Conservation (phyloP, 2,329 filamentous ascomycete species). For the Beauveria varroae region DNA sequence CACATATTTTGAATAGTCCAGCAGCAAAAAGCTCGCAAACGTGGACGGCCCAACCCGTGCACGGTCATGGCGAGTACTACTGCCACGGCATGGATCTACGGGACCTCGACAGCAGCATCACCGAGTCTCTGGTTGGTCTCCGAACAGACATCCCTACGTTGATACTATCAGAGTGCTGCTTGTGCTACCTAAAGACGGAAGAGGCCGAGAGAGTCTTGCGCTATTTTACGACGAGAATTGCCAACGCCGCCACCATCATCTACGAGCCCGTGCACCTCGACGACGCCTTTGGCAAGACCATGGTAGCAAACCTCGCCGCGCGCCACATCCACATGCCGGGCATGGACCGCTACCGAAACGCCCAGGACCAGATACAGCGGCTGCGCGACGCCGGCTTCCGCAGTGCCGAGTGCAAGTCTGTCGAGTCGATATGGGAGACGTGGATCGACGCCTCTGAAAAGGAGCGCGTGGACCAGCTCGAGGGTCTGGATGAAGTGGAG, state of each 20-base stretch:
- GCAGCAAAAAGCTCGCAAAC: constrained; percentile 23
- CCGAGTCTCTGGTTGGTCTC: constrained; percentile 31
- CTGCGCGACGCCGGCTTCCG: constrained; percentile 60
- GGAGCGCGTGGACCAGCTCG: constrained; percentile 67
- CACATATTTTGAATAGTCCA: constrained; percentile 30
- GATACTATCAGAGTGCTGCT: constrained; percentile 88
- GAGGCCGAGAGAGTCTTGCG: constrained; percentile 57
- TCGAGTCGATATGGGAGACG: constrained; percentile 59
- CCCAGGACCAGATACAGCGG: constrained; percentile 60
- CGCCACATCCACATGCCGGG: constrained; percentile 82
- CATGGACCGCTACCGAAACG: constrained; percentile 61
- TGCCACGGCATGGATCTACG: constrained; percentile 67
- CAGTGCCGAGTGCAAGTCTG: constrained; percentile 32
- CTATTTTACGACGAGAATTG: constrained; percentile 52
- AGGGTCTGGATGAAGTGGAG: constrained; percentile 91
- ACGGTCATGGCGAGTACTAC: constrained; percentile 38
- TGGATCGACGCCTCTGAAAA: constrained; percentile 70
- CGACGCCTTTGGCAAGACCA: constrained; percentile 83
- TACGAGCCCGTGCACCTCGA: constrained; percentile 85
- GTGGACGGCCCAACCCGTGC: constrained; percentile 35
- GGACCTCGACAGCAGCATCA: constrained; percentile 31
- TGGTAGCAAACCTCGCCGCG: constrained; percentile 81
- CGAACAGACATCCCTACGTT: constrained; percentile 63
- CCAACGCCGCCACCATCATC: constrained; percentile 53
- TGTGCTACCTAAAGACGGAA: constrained; percentile 71